Base-by-base conservation (phyloP, 2,329 filamentous ascomycete genomes). In the Colletotrichum sp. region DNA sequence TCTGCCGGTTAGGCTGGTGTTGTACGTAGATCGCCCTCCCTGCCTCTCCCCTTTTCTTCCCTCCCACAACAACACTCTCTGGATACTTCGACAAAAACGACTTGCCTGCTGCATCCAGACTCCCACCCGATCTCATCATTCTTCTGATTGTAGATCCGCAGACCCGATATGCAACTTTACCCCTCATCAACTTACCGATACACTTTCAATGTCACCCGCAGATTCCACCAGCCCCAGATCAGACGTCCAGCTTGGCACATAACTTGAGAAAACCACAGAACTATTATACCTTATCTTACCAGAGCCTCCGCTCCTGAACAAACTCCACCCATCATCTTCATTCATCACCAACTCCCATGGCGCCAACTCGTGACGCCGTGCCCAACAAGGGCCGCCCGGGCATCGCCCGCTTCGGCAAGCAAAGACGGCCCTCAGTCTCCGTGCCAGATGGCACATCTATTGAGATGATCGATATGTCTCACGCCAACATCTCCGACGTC, bases 201-300 rank as follows among this genome's bases (percentile, higher is more conserved):
- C 73, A 68, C 70, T 68, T 73, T 73, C 73, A 75, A 75, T 75
- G 73, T 73, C 64, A 73, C 73, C 30, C 57, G 73, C 70, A 75
- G 24, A 72, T 58, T 75, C 48, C 73, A 75, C 28, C 73, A 73
- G 64, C 70, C 73, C 70, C 73, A 75, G 73, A 75, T 75, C 70
- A 67, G 73, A 73, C 73, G 34, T 75, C 73, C 73, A 75, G 73
- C 73, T 75, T 75, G 73, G 73, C 73, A 75, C 73, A 65, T 75
- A 75, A 68, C 64, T 75, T 75, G 70, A 75, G 73, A 75, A 68
- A 73, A 60, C 34, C 61, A 72, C 24, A 63, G 16, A 67, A 38
- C 57, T 52, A 72, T 28, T 28, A 9, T 43, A 52, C 21, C 58
- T 68, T 34, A 43, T 43, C 48, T 64, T 64, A 34, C 24, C 64